Percentiles rank a stretch among this genome's conserved stretches.
Conservation (phyloP, 2,329 filamentous ascomycete species). For the Thelonectria discophora region DNA sequence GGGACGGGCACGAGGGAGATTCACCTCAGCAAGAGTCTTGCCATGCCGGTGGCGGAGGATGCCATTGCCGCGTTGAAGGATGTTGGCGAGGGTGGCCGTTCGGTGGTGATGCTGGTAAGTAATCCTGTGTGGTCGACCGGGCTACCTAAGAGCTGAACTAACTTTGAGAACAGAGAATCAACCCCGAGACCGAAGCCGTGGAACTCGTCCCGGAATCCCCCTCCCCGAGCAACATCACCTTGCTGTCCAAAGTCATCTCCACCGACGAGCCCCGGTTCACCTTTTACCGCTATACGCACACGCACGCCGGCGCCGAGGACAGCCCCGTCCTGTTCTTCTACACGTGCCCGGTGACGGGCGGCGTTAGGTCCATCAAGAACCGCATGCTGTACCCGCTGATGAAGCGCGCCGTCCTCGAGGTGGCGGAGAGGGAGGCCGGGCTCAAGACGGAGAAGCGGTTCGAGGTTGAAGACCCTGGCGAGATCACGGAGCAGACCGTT, state of each 20-base stretch:
- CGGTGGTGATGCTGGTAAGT: constrained; percentile 73
- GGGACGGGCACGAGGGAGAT: constrained; percentile 71
- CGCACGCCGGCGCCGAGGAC: constrained; percentile 60
- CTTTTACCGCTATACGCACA: constrained; percentile 75
- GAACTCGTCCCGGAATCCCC: constrained; percentile 67
- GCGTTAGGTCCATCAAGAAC: constrained; percentile 77
- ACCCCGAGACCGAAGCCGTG: constrained; percentile 73
- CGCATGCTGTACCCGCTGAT: constrained; percentile 84
- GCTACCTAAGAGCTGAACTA: constrained; percentile 9
- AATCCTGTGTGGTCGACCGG: not conserved
- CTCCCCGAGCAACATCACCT: constrained; percentile 62
- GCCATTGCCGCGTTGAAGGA: constrained; percentile 71
- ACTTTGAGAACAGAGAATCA: constrained; percentile 68
- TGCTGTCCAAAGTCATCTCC: constrained; percentile 70
- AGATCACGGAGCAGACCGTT: constrained; percentile 74
- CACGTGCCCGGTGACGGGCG: constrained; percentile 75
- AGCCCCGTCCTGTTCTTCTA: constrained; percentile 81
- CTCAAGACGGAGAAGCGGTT: constrained; percentile 75
- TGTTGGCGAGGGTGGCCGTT: constrained; percentile 60
- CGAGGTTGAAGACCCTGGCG: constrained; percentile 72
- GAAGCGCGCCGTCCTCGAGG: constrained; percentile 71
- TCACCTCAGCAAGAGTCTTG: constrained; percentile 64
- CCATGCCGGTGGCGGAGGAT: constrained; percentile 68
- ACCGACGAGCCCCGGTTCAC: constrained; percentile 77
- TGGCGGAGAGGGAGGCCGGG: constrained; percentile 72